Evolutionary conservation across 805 yeast species (phyloP), one percentile per base, ranked within the genome.

Genomic region (Barnettozyma pratensis): DNA sequence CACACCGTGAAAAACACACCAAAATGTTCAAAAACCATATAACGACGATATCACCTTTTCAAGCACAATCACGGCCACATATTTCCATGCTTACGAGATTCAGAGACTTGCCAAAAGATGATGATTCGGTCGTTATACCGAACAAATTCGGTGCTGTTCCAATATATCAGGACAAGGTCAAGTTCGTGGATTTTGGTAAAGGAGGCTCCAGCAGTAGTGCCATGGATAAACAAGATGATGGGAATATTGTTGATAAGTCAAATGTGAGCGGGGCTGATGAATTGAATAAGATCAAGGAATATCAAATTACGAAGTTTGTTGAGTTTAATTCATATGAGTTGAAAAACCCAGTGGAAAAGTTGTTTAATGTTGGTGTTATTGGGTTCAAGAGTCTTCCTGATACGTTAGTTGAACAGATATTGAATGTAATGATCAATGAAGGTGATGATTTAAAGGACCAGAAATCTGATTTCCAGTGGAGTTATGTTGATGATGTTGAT

Each of bases 401-500:
- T 38, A 47, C 50, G 2, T 56, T 63, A 1, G 56, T 72, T 26
- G 77, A 73, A 48, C 66, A 62, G 43, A 48, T 73, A 0, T 53
- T 75, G 28, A 50, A 53, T 26, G 49, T 48, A 5, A 44, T 69
- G 2, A 32, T 50, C 5, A 46, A 46, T 4, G 45, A 26, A n/a
- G 41, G 50, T 45, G 39, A 49, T 35, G 39, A 14, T n/a, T 12
- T 50, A 2, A 6, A 26, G 7, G 26, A 29, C 4, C 19, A 19
- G 19, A 26, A 25, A 25, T 27, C 43, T 28, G 42, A 45, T 3
- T 72, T 60, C 53, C 44, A 42, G 19, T 75, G 78, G 75, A 61
- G 70, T 27, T 54, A 57, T 36, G 56, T 69, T 7, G 66, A 61
- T 37, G 63, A 65, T 46, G 72, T 67, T 4, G 75, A 71, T 31